Evolutionary conservation across 2,329 filamentous ascomycete genomes (phyloP).

Genomic region (Diaporthe caulivora): DNA sequence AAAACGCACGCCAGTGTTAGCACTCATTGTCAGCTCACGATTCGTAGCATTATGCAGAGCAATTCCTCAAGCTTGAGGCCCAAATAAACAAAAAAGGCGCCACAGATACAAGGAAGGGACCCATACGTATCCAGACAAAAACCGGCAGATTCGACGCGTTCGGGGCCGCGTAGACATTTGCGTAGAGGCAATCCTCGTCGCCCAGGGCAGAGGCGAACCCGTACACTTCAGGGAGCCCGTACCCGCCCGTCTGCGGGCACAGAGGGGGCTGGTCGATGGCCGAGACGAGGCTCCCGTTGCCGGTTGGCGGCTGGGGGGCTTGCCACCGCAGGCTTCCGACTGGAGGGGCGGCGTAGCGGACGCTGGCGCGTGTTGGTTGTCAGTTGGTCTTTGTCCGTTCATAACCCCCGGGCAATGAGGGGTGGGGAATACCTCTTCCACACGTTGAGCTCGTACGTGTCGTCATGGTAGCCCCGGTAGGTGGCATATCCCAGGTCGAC

Average conservation of each 20-base stretch:
- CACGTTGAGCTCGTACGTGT: conserved; percentile 11
- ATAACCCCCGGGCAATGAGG: neutral
- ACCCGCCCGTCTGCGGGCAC: conserved; percentile 47
- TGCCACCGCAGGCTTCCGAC: conserved; percentile 46
- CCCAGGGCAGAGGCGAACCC: conserved; percentile 46
- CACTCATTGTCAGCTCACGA: neutral
- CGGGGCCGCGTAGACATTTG: conserved; percentile 60
- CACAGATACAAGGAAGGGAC: conserved; percentile 37
- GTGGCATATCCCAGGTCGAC: conserved; percentile 18
- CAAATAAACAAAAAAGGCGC: neutral
- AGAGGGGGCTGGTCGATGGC: conserved; percentile 46
- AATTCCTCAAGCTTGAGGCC: neutral
- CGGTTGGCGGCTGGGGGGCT: conserved; percentile 43
- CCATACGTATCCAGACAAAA: conserved; percentile 55
- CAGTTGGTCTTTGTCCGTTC: neutral
- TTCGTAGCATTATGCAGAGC: neutral
- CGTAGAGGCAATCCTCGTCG: conserved; percentile 62
- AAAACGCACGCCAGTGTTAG: neutral
- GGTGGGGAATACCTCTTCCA: neutral
- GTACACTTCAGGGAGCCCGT: conserved; percentile 44
- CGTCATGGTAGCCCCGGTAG: conserved; percentile 16
- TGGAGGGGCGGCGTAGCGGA: conserved; percentile 48
- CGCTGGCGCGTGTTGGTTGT: conserved; percentile 36
- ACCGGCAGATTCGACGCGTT: conserved; percentile 59
- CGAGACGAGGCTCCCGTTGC: conserved; percentile 39